Conservation (phyloP, 2,329 filamentous ascomycete genomes). For the Aspergillus puulaauensis region DNA sequence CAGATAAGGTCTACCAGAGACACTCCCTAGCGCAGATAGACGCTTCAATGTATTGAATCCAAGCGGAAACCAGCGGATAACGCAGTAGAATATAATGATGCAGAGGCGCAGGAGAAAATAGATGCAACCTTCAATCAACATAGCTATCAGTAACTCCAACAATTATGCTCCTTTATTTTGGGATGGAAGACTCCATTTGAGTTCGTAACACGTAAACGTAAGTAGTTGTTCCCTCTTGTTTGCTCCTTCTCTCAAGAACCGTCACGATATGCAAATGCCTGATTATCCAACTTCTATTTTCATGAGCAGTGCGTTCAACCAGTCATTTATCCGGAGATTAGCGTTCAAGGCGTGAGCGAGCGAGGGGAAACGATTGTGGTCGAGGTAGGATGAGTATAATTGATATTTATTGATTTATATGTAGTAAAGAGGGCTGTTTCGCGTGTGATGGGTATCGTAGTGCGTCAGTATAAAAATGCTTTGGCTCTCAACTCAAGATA, state of each 20-base stretch:
- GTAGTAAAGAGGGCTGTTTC: background rate
- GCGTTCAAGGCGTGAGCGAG: background rate
- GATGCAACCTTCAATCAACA: background rate
- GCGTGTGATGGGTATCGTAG: background rate
- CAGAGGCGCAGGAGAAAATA: background rate
- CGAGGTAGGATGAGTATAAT: background rate
- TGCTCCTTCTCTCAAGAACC: background rate
- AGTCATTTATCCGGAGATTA: background rate
- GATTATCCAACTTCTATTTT: background rate
- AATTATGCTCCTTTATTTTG: background rate
- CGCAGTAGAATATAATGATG: background rate
- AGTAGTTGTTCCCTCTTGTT: background rate
- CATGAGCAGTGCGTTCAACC: background rate
- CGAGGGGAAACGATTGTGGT: background rate
- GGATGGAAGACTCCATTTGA: background rate
- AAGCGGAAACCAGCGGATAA: background rate
- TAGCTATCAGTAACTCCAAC: background rate
- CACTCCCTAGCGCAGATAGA: background rate
- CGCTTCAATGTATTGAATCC: background rate
- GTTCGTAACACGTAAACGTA: background rate
- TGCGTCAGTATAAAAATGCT: slow-evolving; percentile 1
- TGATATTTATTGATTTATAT: background rate
- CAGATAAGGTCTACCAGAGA: background rate
- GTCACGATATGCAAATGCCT: background rate
- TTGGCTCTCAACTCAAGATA: background rate